Conservation (phyloP, 1,284 basidiomycete species). For the Leucoagaricus sp. region DNA sequence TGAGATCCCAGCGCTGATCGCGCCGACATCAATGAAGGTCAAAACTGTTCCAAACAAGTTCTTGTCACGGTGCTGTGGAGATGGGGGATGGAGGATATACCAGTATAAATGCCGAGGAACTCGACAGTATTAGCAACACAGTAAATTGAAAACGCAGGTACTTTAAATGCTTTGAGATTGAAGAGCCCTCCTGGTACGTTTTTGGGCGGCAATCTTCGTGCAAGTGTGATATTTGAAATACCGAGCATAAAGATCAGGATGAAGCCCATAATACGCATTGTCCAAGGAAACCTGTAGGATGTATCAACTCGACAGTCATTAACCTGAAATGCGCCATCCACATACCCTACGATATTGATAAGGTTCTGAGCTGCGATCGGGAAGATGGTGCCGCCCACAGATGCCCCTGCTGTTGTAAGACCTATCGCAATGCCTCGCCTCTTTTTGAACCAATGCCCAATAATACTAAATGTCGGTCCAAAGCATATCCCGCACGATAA, state of each 20-base stretch:
- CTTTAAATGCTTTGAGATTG: slow-evolving; percentile 50
- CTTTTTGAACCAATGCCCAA: slow-evolving; percentile 54
- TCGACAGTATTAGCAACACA: slow-evolving; percentile 42
- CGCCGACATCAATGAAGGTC: slow-evolving; percentile 50
- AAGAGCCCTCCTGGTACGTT: slow-evolving; percentile 50
- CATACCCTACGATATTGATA: slow-evolving; percentile 46
- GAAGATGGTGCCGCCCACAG: slow-evolving; percentile 48
- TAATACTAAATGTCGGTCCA: slow-evolving; percentile 45
- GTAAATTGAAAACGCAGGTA: slow-evolving; percentile 44
- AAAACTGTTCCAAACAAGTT: slow-evolving; percentile 32
- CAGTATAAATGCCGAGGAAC: slow-evolving; percentile 65
- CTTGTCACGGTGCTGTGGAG: neutral
- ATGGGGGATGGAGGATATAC: slow-evolving; percentile 31
- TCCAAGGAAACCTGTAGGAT: slow-evolving; percentile 52
- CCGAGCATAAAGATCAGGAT: slow-evolving; percentile 45
- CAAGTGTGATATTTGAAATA: slow-evolving; percentile 39
- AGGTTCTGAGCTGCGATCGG: slow-evolving; percentile 48
- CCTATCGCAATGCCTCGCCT: slow-evolving; percentile 45
- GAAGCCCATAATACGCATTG: slow-evolving; percentile 57
- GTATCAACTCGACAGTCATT: slow-evolving; percentile 6
- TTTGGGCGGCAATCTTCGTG: slow-evolving; percentile 50
- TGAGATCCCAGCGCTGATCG: slow-evolving; percentile 39
- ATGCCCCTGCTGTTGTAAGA: slow-evolving; percentile 41
- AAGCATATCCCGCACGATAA: slow-evolving; percentile 46
- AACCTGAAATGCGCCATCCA: slow-evolving; percentile 30